Evolutionary conservation across 495 filamentous ascomycete genomes (phyloP), one percentile per base, ranked within the genome.

Genomic region (Cryomyces antarcticus): DNA sequence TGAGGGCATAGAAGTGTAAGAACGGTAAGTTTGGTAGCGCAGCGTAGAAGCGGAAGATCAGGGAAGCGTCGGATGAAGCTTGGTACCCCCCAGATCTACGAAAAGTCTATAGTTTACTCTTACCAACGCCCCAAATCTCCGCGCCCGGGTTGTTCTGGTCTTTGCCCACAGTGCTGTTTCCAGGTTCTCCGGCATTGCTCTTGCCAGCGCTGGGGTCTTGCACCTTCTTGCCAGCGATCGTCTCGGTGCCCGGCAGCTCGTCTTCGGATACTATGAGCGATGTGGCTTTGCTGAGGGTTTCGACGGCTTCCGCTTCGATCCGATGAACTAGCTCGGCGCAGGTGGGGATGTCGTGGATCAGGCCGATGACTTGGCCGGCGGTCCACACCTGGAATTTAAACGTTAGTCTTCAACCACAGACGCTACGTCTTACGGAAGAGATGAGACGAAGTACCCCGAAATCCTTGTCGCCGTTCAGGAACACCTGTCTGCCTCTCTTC

Each of bases 401-500:
- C 7, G 33, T 41, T 38, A 43, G 41, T 27, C 24, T 4, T 7
- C 27, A 37, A 28, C 4, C 31, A 11, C 30, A 10, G 7, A 13
- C 29, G 37, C 31, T 12, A n/a, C 27, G n/a, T 7, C n/a, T 31
- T 10, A 30, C 31, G 7, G 10, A 45, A 34, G 30, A 12, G 30
- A 27, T 31, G 39, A 38, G 47, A 35, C 24, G 46, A 73, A 77
- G 66, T 68, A 89, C 88, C 33, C 88, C 88, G 59, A 72, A 84
- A 49, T 97, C 81, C 46, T 80, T 69, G 55, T 97, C 89, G 31
- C 89, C 89, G 50, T 84, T 93, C 38, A 86, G 49, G 60, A 94
- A 97, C 24, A 97, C 89, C 66, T 94, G 67, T 28, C 81, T 67
- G 12, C 89, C 89, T 40, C 88, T 70, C 73, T 95, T 80, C 38